These are phyloP conservation scores for Candida ovalis DNA, from an alignment of 805 yeast species.

Conservation along the genomic window DNA sequence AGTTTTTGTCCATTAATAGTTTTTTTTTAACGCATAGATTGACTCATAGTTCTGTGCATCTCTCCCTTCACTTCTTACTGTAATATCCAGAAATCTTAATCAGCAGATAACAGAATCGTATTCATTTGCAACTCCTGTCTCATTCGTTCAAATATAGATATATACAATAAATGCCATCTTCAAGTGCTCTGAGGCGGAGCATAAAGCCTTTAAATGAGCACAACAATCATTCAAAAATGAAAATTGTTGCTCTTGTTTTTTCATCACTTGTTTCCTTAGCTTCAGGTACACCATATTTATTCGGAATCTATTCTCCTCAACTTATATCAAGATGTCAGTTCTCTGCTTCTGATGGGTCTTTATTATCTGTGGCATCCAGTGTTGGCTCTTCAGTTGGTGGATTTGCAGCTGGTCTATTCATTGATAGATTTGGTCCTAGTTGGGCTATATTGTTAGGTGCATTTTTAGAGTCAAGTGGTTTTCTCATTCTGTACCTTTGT, in stretches of 20 bases:
- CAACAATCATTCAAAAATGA: constrained; percentile 1
- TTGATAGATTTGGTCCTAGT: constrained; percentile 59
- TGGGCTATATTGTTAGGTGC: constrained; percentile 54
- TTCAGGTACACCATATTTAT: constrained; percentile 72
- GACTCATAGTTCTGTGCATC: too few relatives aligned
- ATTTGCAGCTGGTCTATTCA: constrained; percentile 63
- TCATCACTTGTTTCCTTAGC: constrained; percentile 53
- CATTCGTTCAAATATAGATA: too few relatives aligned
- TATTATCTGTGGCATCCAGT: constrained; percentile 56
- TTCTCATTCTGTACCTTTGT: constrained; percentile 44
- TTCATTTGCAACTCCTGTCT: background rate
- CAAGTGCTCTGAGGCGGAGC: background rate
- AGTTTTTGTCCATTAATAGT: too few relatives aligned
- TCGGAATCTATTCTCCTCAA: constrained; percentile 76
- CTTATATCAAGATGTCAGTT: constrained; percentile 53
- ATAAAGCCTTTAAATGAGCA: background rate
- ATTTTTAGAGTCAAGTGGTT: constrained; percentile 49
- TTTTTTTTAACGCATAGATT: too few relatives aligned
- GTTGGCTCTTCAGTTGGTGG: constrained; percentile 71
- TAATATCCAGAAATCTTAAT: too few relatives aligned
- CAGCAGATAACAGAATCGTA: background rate
- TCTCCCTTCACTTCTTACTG: too few relatives aligned
- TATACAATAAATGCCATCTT: background rate
- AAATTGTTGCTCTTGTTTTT: constrained; percentile 15
- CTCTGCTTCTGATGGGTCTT: constrained; percentile 59